Evolutionary conservation across 2,329 filamentous ascomycete species (phyloP).

Genomic region (Dendrostoma leiphaemia): DNA sequence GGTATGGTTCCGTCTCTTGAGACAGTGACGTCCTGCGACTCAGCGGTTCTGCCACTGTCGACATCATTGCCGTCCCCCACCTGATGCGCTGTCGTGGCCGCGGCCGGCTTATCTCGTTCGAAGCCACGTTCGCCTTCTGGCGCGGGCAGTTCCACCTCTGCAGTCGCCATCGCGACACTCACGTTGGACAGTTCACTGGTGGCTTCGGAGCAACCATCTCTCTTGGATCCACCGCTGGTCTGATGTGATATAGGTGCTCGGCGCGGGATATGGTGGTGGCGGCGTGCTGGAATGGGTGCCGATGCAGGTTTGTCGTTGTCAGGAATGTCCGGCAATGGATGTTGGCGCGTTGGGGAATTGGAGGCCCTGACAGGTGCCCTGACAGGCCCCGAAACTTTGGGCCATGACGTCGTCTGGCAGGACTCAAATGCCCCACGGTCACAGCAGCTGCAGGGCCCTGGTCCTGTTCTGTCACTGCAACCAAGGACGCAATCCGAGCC

Average conservation of each 20-base stretch:
- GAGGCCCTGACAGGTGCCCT: constrained; percentile 2
- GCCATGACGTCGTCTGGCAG: constrained; percentile 3
- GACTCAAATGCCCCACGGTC: not conserved
- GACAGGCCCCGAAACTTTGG: not conserved
- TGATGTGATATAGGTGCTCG: too few species aligned
- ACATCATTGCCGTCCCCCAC: not conserved
- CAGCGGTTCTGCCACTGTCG: not conserved
- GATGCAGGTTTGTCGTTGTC: not conserved
- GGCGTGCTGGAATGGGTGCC: not conserved
- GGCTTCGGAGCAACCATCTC: not conserved
- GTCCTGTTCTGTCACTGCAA: not conserved
- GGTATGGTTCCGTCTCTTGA: not conserved
- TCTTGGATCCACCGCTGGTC: not conserved
- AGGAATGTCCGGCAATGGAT: not conserved
- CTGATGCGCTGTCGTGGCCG: not conserved
- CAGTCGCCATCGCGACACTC: constrained; percentile 10
- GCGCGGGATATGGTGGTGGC: too few species aligned
- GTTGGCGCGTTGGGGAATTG: not conserved
- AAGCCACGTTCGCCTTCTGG: not conserved
- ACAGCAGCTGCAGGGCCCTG: not conserved
- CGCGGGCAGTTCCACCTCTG: constrained; percentile 11
- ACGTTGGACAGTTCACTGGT: not conserved
- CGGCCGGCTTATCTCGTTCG: not conserved
- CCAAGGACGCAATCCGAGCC: not conserved
- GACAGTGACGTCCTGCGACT: not conserved